Evolutionary conservation across 345 rosid species (phyloP).

Genomic region (Hypericum androsaemum): DNA sequence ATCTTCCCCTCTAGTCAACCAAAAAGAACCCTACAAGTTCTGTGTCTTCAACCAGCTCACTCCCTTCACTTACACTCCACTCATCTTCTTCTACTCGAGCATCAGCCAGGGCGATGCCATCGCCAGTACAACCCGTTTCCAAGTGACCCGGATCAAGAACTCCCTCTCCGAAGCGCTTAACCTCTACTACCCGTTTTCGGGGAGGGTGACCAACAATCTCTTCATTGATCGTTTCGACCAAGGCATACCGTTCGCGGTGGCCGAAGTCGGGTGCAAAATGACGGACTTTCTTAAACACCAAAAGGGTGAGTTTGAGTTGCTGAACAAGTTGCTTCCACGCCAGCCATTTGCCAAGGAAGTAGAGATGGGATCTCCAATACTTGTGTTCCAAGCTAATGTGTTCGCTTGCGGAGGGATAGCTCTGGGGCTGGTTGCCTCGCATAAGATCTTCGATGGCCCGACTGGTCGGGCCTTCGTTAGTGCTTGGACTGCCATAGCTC

Average conservation of each 20-base stretch:
- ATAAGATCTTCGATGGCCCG: constrained; percentile 8
- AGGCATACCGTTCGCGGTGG: constrained; percentile 11
- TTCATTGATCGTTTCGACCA: constrained; percentile 9
- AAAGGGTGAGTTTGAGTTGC: not conserved
- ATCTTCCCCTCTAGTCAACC: constrained; percentile 4
- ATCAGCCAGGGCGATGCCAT: not conserved
- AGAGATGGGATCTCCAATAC: not conserved
- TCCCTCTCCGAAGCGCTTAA: constrained; percentile 13
- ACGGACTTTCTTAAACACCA: constrained; percentile 2
- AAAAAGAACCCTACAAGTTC: constrained; percentile 11
- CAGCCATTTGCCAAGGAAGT: not conserved
- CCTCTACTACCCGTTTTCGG: constrained; percentile 17
- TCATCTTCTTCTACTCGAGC: constrained; percentile 7
- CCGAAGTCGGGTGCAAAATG: not conserved
- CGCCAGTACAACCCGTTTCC: not conserved
- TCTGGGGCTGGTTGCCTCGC: not conserved
- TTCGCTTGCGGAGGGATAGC: constrained; percentile 15
- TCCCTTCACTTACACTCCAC: constrained; percentile 10
- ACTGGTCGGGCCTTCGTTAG: constrained; percentile 1
- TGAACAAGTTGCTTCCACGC: constrained; percentile 6
- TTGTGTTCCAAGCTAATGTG: not conserved
- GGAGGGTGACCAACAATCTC: constrained; percentile 10
- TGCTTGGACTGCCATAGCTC: constrained; percentile 3
- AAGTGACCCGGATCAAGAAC: not conserved
- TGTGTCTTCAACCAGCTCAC: constrained; percentile 12